These are phyloP conservation scores for Cryptococcus deneoformans DNA, from an alignment of 1,284 basidiomycete genomes.

Conservation along the genomic window DNA sequence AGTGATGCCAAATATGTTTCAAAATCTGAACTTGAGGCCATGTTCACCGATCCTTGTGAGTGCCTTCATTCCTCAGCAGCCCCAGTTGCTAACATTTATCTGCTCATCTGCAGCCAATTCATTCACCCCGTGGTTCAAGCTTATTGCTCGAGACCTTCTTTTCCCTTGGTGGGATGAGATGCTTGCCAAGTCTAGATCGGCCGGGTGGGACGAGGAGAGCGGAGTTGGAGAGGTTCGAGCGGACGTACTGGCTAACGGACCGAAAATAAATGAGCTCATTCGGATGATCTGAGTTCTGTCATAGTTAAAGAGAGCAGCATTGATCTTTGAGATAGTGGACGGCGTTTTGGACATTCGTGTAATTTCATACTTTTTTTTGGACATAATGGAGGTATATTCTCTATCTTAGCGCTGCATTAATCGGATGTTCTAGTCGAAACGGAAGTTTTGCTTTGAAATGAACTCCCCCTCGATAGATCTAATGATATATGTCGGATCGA, in stretches of 20 bases:
- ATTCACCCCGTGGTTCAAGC: slow-evolving; percentile 99
- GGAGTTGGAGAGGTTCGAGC: slow-evolving; percentile 36
- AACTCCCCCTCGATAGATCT: slow-evolving; percentile 7
- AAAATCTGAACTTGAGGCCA: slow-evolving; percentile 79
- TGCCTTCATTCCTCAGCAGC: slow-evolving; percentile 3
- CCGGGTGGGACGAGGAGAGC: slow-evolving; percentile 60
- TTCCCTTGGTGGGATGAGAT: slow-evolving; percentile 99
- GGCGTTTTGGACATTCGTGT: too few relatives aligned
- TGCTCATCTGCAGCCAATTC: slow-evolving; percentile 60
- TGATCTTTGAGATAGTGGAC: not conserved
- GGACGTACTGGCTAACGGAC: slow-evolving; percentile 33
- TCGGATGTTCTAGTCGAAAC: not conserved
- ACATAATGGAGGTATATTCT: too few relatives aligned
- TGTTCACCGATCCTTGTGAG: slow-evolving; percentile 81
- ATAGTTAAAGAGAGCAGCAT: not conserved
- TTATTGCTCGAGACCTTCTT: slow-evolving; percentile 94
- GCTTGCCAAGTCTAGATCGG: slow-evolving; percentile 54
- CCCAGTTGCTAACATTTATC: slow-evolving; percentile 5
- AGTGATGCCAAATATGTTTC: slow-evolving; percentile 87
- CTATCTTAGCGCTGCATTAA: too few relatives aligned
- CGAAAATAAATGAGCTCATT: slow-evolving; percentile 63
- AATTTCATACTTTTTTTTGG: too few relatives aligned
- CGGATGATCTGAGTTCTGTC: slow-evolving; percentile 59
- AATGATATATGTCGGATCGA: slow-evolving; percentile 7
- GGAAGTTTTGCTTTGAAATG: not conserved